These are phyloP conservation scores for Phytophthora sp. DNA, from an alignment of 352 stramenopile species.

Conservation along the genomic window DNA sequence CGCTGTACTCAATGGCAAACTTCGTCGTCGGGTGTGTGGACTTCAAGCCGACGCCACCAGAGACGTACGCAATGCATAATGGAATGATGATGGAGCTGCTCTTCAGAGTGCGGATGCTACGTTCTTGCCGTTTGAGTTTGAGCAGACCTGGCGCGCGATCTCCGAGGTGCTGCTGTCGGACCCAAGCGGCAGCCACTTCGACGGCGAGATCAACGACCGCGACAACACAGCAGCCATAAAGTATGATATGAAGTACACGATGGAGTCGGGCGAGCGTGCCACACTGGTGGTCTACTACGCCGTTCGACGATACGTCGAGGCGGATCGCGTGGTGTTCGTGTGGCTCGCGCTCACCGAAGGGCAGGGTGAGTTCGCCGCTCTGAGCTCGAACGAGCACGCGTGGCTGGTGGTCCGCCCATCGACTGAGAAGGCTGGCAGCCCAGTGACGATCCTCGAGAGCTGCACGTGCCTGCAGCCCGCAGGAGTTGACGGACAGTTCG, in stretches of 20 bases:
- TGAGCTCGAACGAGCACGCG: slow-evolving; percentile 54
- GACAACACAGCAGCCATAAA: slow-evolving; percentile 8
- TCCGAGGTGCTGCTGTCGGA: background rate
- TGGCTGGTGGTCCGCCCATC: slow-evolving; percentile 34
- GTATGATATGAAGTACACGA: background rate
- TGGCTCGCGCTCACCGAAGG: slow-evolving; percentile 46
- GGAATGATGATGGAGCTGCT: background rate
- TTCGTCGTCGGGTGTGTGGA: slow-evolving; percentile 1
- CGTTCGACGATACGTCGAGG: slow-evolving; percentile 44
- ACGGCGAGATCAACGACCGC: slow-evolving; percentile 4
- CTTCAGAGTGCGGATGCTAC: slow-evolving; percentile 13
- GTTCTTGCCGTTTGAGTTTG: background rate
- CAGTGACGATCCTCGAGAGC: slow-evolving; percentile 1
- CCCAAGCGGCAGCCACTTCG: background rate
- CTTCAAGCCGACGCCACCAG: background rate
- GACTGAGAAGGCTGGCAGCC: background rate
- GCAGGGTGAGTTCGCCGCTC: slow-evolving; percentile 25
- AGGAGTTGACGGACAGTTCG: background rate
- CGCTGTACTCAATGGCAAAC: slow-evolving; percentile 20
- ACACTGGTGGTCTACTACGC: slow-evolving; percentile 14
- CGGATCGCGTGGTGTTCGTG: slow-evolving; percentile 53
- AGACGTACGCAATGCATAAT: background rate
- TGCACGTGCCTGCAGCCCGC: background rate
- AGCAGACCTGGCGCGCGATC: background rate
- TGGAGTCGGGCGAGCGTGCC: background rate